A percentile compares a stretch with the other conserved stretches of the same genome.
Evolutionary conservation across 495 filamentous ascomycete species (phyloP).

Genomic region (Penicillium malachiteum): DNA sequence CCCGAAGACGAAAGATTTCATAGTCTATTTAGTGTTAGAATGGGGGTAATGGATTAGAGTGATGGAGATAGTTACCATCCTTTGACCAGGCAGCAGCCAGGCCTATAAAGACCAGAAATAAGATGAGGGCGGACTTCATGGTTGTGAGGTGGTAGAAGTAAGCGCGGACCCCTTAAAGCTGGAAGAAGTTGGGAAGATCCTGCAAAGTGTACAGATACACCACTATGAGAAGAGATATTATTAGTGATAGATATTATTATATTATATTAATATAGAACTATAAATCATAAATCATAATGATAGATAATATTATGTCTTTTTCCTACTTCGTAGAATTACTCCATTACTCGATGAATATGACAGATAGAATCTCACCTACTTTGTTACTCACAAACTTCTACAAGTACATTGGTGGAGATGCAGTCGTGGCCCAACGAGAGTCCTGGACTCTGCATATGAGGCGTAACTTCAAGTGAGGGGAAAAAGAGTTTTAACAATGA

Average conservation of each 20-base stretch:
- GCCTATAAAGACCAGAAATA: constrained; percentile 46
- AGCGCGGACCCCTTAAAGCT: constrained; percentile 19
- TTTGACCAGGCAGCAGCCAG: constrained; percentile 76
- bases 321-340: background rate
- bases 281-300: no score
- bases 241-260: no score
- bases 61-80: constrained; percentile 60
- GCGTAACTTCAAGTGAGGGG: constrained; percentile 4
- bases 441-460: constrained; percentile 7
- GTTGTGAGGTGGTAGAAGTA: constrained; percentile 25
- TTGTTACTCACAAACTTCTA: background rate
- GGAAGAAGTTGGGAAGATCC: background rate
- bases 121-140: constrained; percentile 40
- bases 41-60: background rate
- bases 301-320: no score
- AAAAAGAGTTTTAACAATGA: constrained; percentile 5
- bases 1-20: constrained; percentile 92
- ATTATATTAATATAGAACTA: no score
- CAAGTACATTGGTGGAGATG: background rate
- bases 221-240: no score
- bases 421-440: constrained; percentile 24
- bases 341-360: background rate
- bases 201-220: background rate
- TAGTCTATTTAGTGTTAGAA: constrained; percentile 60
- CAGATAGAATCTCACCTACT: background rate